Evolutionary conservation across 2,329 filamentous ascomycete species (phyloP).

Genomic region (Phyllosticta citribraziliensis): DNA sequence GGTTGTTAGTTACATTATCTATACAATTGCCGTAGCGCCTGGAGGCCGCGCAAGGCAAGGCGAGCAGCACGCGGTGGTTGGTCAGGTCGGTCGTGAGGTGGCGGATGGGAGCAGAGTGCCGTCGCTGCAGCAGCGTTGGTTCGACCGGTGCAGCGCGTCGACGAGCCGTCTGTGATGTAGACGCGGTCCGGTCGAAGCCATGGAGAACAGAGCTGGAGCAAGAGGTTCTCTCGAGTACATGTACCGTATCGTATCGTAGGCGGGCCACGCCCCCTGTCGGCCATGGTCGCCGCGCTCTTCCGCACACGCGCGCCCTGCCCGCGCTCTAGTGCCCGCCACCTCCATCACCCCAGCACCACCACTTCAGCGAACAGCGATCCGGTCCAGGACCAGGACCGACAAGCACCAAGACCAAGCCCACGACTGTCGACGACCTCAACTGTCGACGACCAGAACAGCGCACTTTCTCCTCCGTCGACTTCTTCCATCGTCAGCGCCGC

Average conservation of each 20-base stretch:
- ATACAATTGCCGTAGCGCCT: background rate
- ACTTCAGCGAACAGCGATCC: background rate
- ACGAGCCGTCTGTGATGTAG: too few species aligned
- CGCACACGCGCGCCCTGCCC: background rate
- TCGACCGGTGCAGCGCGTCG: too few species aligned
- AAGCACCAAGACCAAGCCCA: background rate
- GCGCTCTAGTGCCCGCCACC: background rate
- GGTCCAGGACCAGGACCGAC: background rate
- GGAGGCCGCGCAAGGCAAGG: background rate
- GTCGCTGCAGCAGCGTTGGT: background rate
- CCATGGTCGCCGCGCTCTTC: background rate
- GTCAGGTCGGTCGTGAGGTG: background rate
- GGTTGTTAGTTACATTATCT: background rate
- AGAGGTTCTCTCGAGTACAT: background rate
- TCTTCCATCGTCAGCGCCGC: background rate
- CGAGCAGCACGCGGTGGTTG: too few species aligned
- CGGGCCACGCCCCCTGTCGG: background rate
- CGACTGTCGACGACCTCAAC: background rate
- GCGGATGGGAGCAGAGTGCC: background rate
- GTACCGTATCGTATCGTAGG: background rate
- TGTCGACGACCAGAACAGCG: background rate
- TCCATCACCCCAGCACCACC: background rate
- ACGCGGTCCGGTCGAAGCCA: too few species aligned
- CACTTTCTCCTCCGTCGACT: background rate
- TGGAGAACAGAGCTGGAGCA: background rate